Conservation (phyloP, 2,329 filamentous ascomycete genomes). For the Neurospora sp. region DNA sequence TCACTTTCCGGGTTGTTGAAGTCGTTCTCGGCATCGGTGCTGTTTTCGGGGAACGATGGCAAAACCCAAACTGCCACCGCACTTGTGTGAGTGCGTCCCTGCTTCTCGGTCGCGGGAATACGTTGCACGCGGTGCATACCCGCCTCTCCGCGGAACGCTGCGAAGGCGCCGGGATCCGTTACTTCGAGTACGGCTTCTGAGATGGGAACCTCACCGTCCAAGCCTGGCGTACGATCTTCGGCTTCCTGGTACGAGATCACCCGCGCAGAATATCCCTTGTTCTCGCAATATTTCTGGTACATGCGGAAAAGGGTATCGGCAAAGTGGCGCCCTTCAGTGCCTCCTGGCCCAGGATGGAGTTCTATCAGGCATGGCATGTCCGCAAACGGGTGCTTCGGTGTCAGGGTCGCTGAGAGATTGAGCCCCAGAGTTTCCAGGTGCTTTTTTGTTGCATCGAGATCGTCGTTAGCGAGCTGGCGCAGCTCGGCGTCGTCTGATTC, state of each 20-base stretch:
- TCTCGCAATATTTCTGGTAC: constrained; percentile 72
- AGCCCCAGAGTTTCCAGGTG: constrained; percentile 53
- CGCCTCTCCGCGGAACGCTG: constrained; percentile 71
- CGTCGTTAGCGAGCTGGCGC: constrained; percentile 67
- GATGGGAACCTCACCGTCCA: constrained; percentile 56
- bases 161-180: constrained; percentile 67
- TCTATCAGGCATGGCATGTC: constrained; percentile 84
- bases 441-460: constrained; percentile 56
- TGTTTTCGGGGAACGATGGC: constrained; percentile 61
- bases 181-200: constrained; percentile 85
- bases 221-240: constrained; percentile 43
- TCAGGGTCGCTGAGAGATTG: constrained; percentile 64
- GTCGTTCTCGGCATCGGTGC: constrained; percentile 41
- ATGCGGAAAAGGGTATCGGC: constrained; percentile 79
- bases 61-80: constrained; percentile 88
- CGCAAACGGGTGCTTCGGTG: constrained; percentile 83
- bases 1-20: constrained; percentile 80
- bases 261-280: constrained; percentile 53
- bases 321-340: constrained; percentile 84
- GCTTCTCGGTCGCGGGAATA: constrained; percentile 81
- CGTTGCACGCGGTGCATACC: constrained; percentile 94
- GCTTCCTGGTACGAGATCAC: constrained; percentile 69
- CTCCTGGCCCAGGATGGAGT: constrained; percentile 83
- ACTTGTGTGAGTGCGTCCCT: constrained; percentile 86
- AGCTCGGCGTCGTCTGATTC: constrained; percentile 56